Percentiles rank a stretch among this genome's conserved stretches.
These are phyloP conservation scores for Alternaria arbusti DNA, from an alignment of 2,329 filamentous ascomycete genomes.

Conservation along the genomic window DNA sequence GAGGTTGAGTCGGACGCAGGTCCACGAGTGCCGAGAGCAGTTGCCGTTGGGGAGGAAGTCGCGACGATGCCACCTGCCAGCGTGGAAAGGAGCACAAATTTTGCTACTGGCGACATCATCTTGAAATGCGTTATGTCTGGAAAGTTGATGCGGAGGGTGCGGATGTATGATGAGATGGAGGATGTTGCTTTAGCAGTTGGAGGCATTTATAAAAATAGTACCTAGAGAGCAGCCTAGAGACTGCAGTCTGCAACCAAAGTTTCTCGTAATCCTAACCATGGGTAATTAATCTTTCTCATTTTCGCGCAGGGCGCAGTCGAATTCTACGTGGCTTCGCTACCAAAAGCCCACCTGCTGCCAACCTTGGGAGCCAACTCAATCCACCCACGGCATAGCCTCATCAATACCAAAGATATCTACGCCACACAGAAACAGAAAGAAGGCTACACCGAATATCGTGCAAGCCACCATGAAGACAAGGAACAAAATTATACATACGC, in stretches of 20 bases:
- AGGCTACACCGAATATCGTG: accelerated
- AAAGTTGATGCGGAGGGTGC: neutral
- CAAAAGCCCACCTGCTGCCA: neutral
- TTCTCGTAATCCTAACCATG: neutral
- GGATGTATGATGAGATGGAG: neutral
- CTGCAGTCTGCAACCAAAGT: neutral
- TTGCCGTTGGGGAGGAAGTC: neutral
- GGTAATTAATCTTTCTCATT: neutral
- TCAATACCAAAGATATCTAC: neutral
- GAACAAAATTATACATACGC: neutral
- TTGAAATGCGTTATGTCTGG: neutral
- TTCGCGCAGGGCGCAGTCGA: neutral
- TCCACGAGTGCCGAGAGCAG: neutral
- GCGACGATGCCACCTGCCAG: neutral
- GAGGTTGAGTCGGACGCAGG: neutral
- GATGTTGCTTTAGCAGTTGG: neutral
- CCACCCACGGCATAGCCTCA: neutral
- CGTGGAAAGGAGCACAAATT: neutral
- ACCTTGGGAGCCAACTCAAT: neutral
- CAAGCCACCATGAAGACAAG: neutral
- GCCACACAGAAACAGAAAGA: neutral
- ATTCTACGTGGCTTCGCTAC: neutral
- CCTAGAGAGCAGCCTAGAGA: neutral
- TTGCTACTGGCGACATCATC: neutral
- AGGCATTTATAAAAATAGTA: neutral